Percentiles rank a stretch among this genome's conserved stretches.
phyloP scores from a whole-genome alignment of 2,329 filamentous ascomycete species.

The Epicoccum nigrum region DNA sequence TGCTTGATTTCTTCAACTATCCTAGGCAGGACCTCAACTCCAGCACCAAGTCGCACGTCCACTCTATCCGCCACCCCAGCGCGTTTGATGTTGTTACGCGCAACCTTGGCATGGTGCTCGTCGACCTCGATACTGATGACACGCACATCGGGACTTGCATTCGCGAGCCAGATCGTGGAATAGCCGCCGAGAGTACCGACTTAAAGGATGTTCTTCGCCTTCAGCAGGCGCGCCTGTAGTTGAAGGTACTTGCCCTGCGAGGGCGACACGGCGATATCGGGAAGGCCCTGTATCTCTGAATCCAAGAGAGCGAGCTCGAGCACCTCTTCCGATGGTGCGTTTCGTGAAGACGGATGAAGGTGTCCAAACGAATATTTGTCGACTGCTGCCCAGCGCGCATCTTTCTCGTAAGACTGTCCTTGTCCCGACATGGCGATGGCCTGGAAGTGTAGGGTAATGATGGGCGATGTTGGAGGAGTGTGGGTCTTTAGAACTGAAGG shows the following conservation, averaged over 20 bases:
- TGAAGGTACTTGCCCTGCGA: constrained; percentile 45
- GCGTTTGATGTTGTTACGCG: constrained; percentile 52
- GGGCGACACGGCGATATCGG: constrained; percentile 44
- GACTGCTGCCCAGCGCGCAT: constrained; percentile 49
- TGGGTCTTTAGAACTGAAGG: too few relatives aligned
- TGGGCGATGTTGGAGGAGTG: too few relatives aligned
- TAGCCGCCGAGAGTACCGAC: constrained; percentile 63
- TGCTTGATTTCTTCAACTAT: constrained; percentile 50
- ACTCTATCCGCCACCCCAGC: constrained; percentile 52
- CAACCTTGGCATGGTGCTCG: constrained; percentile 54
- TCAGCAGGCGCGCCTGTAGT: constrained; percentile 38
- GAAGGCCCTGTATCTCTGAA: constrained; percentile 33
- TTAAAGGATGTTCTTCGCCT: constrained; percentile 53
- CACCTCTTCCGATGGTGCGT: constrained; percentile 32
- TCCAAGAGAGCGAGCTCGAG: constrained; percentile 33
- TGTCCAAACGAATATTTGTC: constrained; percentile 46
- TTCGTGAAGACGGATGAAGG: constrained; percentile 37
- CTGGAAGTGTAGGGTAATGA: too few relatives aligned
- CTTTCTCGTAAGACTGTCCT: constrained; percentile 33
- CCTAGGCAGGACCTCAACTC: constrained; percentile 51
- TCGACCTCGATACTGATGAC: constrained; percentile 61
- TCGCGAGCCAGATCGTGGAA: constrained; percentile 60
- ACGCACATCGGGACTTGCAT: constrained; percentile 41
- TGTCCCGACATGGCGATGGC: constrained; percentile 19
- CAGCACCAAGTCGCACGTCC: constrained; percentile 55